A percentile compares a stretch with the other conserved stretches of the same genome.
phyloP scores from a whole-genome alignment of 495 filamentous ascomycete species.

The Talaromyces ruber region DNA sequence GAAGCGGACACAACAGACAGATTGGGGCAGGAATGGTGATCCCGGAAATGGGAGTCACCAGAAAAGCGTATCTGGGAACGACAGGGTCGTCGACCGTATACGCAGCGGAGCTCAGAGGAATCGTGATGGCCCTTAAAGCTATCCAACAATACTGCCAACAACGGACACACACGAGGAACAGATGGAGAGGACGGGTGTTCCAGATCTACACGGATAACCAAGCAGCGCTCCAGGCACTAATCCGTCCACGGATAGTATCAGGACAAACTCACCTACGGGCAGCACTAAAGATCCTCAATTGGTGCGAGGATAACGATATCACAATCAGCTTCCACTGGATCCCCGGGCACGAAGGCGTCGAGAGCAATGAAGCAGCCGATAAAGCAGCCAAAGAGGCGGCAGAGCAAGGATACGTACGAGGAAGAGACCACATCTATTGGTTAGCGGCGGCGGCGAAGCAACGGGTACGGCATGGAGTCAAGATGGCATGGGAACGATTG shows the following conservation, averaged over 20 bases:
- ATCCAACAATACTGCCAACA: too few relatives aligned
- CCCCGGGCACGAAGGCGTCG: slow-evolving; percentile 11
- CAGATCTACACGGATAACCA: neutral
- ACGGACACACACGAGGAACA: too few relatives aligned
- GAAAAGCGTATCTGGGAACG: slow-evolving; percentile 5
- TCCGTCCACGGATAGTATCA: neutral
- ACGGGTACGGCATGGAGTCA: too few relatives aligned
- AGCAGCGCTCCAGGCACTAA: slow-evolving; percentile 3
- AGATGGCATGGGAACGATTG: neutral
- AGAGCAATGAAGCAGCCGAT: slow-evolving; percentile 11
- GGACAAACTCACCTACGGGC: too few relatives aligned
- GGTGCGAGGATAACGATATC: neutral
- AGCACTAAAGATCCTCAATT: neutral
- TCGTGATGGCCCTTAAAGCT: neutral
- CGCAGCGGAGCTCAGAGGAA: neutral
- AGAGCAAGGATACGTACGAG: neutral
- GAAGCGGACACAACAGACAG: slow-evolving; percentile 1
- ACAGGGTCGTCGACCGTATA: neutral
- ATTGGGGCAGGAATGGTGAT: slow-evolving; percentile 6
- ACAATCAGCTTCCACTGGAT: slow-evolving; percentile 1
- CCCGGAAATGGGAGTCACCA: neutral
- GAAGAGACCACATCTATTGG: neutral
- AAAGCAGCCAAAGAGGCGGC: slow-evolving; percentile 7
- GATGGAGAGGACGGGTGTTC: too few relatives aligned
- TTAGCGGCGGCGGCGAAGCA: neutral